phyloP scores from a whole-genome alignment of 1,284 basidiomycete genomes.

The Sporisorium iseilematis-ciliati region DNA sequence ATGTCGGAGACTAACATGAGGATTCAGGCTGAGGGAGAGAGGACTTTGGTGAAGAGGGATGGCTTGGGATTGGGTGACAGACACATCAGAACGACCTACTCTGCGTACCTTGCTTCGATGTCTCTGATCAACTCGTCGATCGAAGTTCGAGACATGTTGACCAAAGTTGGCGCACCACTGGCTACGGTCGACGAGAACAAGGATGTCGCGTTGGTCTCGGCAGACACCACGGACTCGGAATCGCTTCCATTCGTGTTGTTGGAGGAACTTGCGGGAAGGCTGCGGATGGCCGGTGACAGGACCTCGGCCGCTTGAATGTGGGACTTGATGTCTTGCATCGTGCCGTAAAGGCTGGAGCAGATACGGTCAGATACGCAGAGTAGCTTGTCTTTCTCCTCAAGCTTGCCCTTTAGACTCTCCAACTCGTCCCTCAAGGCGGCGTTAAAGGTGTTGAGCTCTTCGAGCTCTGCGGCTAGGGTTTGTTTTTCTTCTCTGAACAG shows the following conservation, averaged over 20 bases:
- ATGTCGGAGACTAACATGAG: background rate
- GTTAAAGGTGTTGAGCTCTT: slow-evolving; percentile 5
- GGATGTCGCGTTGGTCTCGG: background rate
- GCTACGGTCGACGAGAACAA: too few relatives aligned
- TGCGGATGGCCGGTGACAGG: slow-evolving; percentile 37
- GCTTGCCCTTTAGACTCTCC: slow-evolving; percentile 10
- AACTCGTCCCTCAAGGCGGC: slow-evolving; percentile 10
- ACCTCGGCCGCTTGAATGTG: slow-evolving; percentile 34
- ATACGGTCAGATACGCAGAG: slow-evolving; percentile 38
- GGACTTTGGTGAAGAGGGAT: background rate
- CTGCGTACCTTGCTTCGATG: slow-evolving; percentile 24
- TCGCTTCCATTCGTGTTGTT: background rate
- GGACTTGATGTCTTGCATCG: slow-evolving; percentile 21
- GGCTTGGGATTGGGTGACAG: background rate
- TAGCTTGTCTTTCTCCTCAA: slow-evolving; percentile 32
- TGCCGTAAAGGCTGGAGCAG: slow-evolving; percentile 25
- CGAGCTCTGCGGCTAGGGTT: slow-evolving; percentile 9
- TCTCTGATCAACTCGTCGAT: slow-evolving; percentile 15
- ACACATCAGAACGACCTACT: background rate
- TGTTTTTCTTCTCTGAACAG: slow-evolving; percentile 12
- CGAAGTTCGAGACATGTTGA: background rate
- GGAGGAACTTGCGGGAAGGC: slow-evolving; percentile 7
- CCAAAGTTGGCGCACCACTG: too few relatives aligned
- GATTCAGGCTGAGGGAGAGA: background rate
- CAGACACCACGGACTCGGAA: background rate